Evolutionary conservation across 768 basidiomycete genomes (phyloP).

Genomic region (Cyclocybe cylindracea): DNA sequence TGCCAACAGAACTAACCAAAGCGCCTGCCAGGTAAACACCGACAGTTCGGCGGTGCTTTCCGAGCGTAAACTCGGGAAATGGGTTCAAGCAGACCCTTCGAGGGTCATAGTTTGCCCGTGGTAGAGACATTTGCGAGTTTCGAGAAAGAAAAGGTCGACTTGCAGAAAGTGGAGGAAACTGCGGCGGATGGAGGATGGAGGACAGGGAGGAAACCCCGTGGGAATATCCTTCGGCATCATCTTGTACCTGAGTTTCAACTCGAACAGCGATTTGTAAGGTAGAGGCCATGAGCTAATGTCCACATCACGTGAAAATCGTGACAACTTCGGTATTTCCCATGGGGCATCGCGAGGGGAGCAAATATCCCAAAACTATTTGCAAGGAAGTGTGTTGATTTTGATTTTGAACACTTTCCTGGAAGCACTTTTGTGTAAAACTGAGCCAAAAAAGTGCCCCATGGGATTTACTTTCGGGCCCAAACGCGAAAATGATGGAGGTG

Average conservation of each 20-base stretch:
- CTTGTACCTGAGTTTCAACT: constrained; percentile 27
- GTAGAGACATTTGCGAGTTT: constrained; percentile 53
- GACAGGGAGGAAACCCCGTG: constrained; percentile 21
- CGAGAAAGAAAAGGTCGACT: background rate
- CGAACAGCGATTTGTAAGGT: constrained; percentile 24
- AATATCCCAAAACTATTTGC: too few species aligned
- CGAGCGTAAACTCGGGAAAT: constrained; percentile 75
- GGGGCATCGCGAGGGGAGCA: too few species aligned
- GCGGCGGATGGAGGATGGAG: constrained; percentile 20
- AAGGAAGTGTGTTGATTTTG: too few species aligned
- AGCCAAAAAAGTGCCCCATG: too few species aligned
- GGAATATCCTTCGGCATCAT: constrained; percentile 23
- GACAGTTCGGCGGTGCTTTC: constrained; percentile 76
- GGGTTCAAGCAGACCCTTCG: constrained; percentile 86
- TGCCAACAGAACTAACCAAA: constrained; percentile 60
- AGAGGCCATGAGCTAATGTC: too few species aligned
- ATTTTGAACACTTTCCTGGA: background rate
- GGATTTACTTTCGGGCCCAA: too few species aligned
- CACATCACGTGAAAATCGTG: too few species aligned
- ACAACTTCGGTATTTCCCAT: too few species aligned
- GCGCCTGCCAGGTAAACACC: constrained; percentile 93
- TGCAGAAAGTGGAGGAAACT: constrained; percentile 3
- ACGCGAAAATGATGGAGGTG: too few species aligned
- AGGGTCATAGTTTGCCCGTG: constrained; percentile 80
- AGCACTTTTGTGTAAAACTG: too few species aligned